phyloP scores from a whole-genome alignment of 1,284 basidiomycete genomes.

The Marasmius tenuissimus region DNA sequence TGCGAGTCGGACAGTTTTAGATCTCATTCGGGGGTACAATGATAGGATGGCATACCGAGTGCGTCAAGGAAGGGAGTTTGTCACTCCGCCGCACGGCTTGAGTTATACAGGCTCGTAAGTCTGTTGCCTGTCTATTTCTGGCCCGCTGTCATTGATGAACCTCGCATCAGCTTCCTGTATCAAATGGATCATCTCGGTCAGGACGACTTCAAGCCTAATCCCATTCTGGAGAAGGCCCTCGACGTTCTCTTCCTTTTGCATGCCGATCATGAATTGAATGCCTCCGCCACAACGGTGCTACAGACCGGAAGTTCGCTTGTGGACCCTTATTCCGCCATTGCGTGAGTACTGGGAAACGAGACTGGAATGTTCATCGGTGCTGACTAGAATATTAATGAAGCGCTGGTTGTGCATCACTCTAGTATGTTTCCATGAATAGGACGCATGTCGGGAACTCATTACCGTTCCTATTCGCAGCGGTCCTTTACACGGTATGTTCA shows the following conservation, averaged over 20 bases:
- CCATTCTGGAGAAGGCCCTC: slow-evolving; percentile 80
- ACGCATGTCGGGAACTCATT: slow-evolving; percentile 1
- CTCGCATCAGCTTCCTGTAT: slow-evolving; percentile 69
- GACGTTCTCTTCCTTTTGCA: slow-evolving; percentile 86
- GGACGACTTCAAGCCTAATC: slow-evolving; percentile 75
- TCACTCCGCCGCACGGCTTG: slow-evolving; percentile 79
- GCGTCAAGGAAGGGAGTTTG: slow-evolving; percentile 85
- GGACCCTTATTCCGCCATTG: slow-evolving; percentile 84
- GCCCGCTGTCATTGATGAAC: not conserved
- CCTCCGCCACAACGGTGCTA: slow-evolving; percentile 78
- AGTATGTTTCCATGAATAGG: slow-evolving; percentile 46
- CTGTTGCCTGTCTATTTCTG: not conserved
- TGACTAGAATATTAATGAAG: slow-evolving; percentile 30
- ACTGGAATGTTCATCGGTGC: not conserved
- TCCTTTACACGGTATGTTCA: slow-evolving; percentile 65
- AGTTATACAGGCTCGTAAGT: slow-evolving; percentile 81
- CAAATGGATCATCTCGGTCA: slow-evolving; percentile 82
- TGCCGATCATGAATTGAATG: slow-evolving; percentile 88
- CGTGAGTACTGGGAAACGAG: slow-evolving; percentile 43
- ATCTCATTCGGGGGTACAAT: not conserved
- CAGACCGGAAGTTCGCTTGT: slow-evolving; percentile 87
- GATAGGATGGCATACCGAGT: slow-evolving; percentile 84
- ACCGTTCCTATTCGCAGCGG: slow-evolving; percentile 47
- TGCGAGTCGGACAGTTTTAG: not conserved
- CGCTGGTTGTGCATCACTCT: slow-evolving; percentile 81